These are phyloP conservation scores for Dryadomyces quercus-mongolicae DNA, from an alignment of 2,329 filamentous ascomycete genomes.

Conservation along the genomic window DNA sequence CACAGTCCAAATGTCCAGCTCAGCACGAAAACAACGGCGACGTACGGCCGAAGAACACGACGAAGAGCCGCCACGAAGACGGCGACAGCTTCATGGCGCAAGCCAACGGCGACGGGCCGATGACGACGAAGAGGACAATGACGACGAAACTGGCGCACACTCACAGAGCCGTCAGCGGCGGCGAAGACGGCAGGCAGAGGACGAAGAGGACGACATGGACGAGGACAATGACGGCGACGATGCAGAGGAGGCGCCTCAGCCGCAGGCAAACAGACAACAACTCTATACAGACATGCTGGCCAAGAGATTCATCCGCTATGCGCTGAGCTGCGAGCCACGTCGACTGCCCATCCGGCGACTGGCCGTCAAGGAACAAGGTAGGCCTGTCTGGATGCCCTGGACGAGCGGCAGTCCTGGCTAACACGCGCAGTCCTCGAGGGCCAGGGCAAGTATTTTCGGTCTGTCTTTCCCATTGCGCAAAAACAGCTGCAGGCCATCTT, in stretches of 20 bases:
- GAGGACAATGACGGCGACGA: constrained; percentile 1
- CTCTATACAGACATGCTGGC: constrained; percentile 38
- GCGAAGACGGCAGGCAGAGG: neutral
- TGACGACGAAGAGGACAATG: neutral
- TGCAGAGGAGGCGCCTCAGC: neutral
- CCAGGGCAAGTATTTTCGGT: constrained; percentile 57
- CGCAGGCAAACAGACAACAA: constrained; percentile 15
- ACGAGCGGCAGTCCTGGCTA: neutral
- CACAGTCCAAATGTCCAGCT: neutral
- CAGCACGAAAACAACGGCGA: neutral
- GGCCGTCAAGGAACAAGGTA: constrained; percentile 53
- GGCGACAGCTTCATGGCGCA: neutral
- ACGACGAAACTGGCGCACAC: neutral
- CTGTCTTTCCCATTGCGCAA: constrained; percentile 69
- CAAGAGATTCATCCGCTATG: constrained; percentile 58
- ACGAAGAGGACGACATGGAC: neutral
- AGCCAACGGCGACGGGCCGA: neutral
- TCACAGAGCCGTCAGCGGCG: neutral
- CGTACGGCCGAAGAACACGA: neutral
- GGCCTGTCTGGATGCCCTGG: constrained; percentile 1
- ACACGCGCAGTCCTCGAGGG: constrained; percentile 52
- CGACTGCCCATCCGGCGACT: constrained; percentile 47
- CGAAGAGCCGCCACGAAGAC: neutral
- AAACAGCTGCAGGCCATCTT: constrained; percentile 57
- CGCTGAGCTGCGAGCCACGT: constrained; percentile 53